Base-by-base conservation (phyloP, 2,329 filamentous ascomycete species). In the Aureobasidium melanogenum region DNA sequence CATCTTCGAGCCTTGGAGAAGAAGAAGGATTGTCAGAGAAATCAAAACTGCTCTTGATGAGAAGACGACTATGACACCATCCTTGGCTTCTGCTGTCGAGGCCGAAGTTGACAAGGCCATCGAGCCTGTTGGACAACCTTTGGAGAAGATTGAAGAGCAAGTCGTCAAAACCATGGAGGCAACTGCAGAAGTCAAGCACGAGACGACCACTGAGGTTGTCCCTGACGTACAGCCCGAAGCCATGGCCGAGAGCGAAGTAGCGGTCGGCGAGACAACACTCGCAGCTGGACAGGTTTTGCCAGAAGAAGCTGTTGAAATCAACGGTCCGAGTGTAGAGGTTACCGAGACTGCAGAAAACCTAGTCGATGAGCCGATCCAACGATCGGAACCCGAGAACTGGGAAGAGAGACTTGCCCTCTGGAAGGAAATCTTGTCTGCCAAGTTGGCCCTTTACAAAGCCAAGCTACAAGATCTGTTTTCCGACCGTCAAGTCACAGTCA, bases 1-100 rank as follows among this genome's bases (percentile, higher is more conserved):
- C 67, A 85, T 94, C 22, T 87, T 96, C 64, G 93, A 99, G 80
- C 94, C 94, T 4, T 97, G 93, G 91, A 85, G 91, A 67, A 80
- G 94, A 67, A 81, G 79, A 70, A 81, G 91, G 68, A 82, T 99
- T 64, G 90, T 97, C 62, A 84, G 82, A 67, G 92, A 91, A 73
- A 87, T 91, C 61, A 80, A 82, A 64, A 81, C 83, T 67, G 85
- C 85, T 2, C 72, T 89, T 57, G 88, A 89, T 69, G 88, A 90
- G 72, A 85, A 87, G 75, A 81, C 84, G 41, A 76, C 81, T 48
- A 77, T 57, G 38, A 44, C 64, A 19, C 56, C 44, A 15, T 19
- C 62, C 6, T 22, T 56, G 22, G 60, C 59, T 19, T 19, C 54
- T 26, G 39, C 48, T 26, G 39, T 22, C 36, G 56, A 44, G 28